Conservation (phyloP, 108 stramenopile species). For the Schizochytrium sp. region DNA sequence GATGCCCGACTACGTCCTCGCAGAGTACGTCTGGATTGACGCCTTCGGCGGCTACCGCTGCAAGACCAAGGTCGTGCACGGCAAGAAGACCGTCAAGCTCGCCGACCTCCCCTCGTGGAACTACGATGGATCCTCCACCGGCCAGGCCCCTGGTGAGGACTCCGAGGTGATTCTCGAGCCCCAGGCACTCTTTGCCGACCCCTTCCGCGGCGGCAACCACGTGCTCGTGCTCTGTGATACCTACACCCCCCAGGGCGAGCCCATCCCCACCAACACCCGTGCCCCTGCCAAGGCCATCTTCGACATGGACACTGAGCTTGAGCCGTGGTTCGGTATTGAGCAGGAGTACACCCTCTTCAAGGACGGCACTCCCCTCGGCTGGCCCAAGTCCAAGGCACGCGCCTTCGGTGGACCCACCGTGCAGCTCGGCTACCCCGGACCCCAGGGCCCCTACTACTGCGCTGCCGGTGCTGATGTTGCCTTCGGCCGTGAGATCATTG, state of each 20-base stretch:
- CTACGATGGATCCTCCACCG: constrained; percentile 94
- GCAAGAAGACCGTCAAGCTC: constrained; percentile 35
- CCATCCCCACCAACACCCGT: constrained; percentile 86
- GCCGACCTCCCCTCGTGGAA: constrained; percentile 89
- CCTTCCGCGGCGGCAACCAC: constrained; percentile 90
- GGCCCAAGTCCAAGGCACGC: constrained; percentile 77
- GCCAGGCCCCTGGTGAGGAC: constrained; percentile 94
- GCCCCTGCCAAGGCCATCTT: constrained; percentile 81
- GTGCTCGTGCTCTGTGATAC: constrained; percentile 96
- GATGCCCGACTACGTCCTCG: not conserved
- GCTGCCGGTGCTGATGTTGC: constrained; percentile 63
- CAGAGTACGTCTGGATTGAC: constrained; percentile 54
- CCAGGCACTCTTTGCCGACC: constrained; percentile 88
- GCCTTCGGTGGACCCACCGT: constrained; percentile 11
- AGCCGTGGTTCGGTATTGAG: constrained; percentile 86
- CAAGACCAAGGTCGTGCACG: constrained; percentile 34
- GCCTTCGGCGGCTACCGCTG: constrained; percentile 31
- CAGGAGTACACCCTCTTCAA: constrained; percentile 99
- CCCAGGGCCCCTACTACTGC: constrained; percentile 98
- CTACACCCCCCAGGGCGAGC: constrained; percentile 89
- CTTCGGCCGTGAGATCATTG: constrained; percentile 84
- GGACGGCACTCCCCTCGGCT: constrained; percentile 85
- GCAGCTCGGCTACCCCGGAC: constrained; percentile 82
- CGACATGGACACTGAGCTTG: constrained; percentile 77
- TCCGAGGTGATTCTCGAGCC: constrained; percentile 80